Evolutionary conservation across 2,329 filamentous ascomycete species (phyloP).

Genomic region (Curvularia eragrostidis): DNA sequence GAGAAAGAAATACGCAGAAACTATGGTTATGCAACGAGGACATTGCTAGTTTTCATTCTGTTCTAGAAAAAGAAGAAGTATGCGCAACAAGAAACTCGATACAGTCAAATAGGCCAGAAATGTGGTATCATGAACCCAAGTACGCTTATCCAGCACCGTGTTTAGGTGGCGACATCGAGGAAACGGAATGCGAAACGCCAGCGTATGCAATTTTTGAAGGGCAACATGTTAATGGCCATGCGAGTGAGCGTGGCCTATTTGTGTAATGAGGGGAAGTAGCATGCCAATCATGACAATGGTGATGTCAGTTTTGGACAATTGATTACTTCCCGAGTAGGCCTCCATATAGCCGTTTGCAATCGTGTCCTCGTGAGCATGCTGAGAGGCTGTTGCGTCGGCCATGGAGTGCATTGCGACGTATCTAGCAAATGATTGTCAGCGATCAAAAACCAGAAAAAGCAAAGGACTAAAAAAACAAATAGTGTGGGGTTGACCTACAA

Average conservation of each 20-base stretch:
- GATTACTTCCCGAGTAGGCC: constrained; percentile 57
- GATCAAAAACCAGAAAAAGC: neutral
- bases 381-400: constrained; percentile 70
- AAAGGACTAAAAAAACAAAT: too few species aligned
- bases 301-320: constrained; percentile 61
- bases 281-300: constrained; percentile 74
- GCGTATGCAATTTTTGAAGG: constrained; percentile 9
- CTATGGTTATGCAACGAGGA: neutral
- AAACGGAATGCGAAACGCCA: constrained; percentile 15
- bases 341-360: constrained; percentile 61
- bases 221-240: constrained; percentile 51
- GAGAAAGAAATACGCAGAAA: neutral
- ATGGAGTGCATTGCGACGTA: constrained; percentile 99
- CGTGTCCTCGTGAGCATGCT: constrained; percentile 39
- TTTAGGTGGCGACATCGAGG: neutral
- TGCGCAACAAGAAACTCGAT: neutral
- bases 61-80: neutral
- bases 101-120: neutral
- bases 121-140: constrained; percentile 2
- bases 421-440: constrained; percentile 54
- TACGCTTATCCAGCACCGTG: neutral
- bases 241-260: constrained; percentile 71
- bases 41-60: neutral
- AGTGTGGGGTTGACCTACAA: constrained; percentile 66
- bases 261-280: constrained; percentile 77